Base-by-base conservation (phyloP, 2,329 filamentous ascomycete species). In the Aspergillus ruber region DNA sequence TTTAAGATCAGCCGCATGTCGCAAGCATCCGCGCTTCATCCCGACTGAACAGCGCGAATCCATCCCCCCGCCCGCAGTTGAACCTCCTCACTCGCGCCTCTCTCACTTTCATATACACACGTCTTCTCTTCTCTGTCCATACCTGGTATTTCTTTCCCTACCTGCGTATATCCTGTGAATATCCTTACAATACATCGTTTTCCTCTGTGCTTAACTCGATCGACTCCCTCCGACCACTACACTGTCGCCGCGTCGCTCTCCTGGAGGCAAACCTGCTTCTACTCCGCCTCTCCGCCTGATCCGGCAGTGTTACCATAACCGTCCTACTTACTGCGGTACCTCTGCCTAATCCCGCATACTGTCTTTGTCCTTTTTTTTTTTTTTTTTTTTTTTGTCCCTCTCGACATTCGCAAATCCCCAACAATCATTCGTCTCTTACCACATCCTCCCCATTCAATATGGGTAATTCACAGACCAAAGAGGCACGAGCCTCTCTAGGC, bases 391-490 rank as follows among this genome's bases (percentile, higher is more conserved):
- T 18, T 9, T 7, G 12, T 36, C 15, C 32, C 15, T 38, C 43
- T 25, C 36, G 25, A 29, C 9, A 9, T 29, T 27, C 4, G 9
- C 25, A 29, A 29, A 29, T 29, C 12, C 25, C 10, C 7, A 29
- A 29, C 9, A 29, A 29, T 29, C 9, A 29, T 15, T 38, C 33
- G 15, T 42, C 40, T 44, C 20, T 40, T 43, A 21, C 29, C 29
- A 39, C 25, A 13, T 15, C 10, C 35, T 18, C 35, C 43, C 32
- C 21, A 15, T 40, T 23, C 29, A 7, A 50, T 13, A 74, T 74
- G 72, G 72, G 72, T 43, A 74, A 74, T 55, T 68, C 71, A 43
- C 66, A 73, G 50, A 73, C 72, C 33, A 74, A 72, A 60, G 72
- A 74, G 61, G 64, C 69, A 46, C 68, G 72, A 52, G 59, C 64